Evolutionary conservation across 2,329 filamentous ascomycete genomes (phyloP), one percentile per base, ranked within the genome.

Genomic region (Myriosclerotinia curreyana): DNA sequence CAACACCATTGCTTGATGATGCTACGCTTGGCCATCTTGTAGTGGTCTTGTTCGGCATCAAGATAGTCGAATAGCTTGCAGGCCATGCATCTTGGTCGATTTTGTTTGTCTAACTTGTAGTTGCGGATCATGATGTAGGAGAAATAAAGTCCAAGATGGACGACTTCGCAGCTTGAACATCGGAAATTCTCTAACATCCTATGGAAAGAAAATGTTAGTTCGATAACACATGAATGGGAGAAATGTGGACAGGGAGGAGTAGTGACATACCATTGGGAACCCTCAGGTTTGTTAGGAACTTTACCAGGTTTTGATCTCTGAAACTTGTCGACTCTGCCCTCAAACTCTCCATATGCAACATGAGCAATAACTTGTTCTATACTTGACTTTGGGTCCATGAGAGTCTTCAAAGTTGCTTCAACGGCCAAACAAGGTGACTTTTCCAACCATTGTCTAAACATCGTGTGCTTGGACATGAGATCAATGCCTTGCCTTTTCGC

Each of bases 381-480:
- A 6, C n/a, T n/a, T 12, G 42, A 48, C 0, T 52, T 15, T 9
- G 54, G 56, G 25, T 67, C 48, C 8, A 66, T 50, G 1, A 73
- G 59, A 0, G 58, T 44, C 2, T 66, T 38, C 1, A 73, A 48
- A 1, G 70, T 72, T 17, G 68, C 56, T 1, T 65, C 66, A 0
- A 74, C 69, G 1, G 63, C 48, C 63, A 64, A 69, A 51, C 71
- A 72, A 14, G 70, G 69, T 1, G 66, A 65, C 38, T 68, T 66
- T 0, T 73, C 67, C 2, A 74, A 60, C 71, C 71, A 74, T 60
- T 68, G 62, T 14, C 68, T 55, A 36, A 74, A 73, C 3, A 65
- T 66, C 0, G 69, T 69, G 25, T 66, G 48, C 1, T 50, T 36
- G 6, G 60, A 59, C 1, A 59, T 49, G 0, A 74, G 50, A 56